Base-by-base conservation (phyloP, 1,284 basidiomycete species). In the Boletus sp. region DNA sequence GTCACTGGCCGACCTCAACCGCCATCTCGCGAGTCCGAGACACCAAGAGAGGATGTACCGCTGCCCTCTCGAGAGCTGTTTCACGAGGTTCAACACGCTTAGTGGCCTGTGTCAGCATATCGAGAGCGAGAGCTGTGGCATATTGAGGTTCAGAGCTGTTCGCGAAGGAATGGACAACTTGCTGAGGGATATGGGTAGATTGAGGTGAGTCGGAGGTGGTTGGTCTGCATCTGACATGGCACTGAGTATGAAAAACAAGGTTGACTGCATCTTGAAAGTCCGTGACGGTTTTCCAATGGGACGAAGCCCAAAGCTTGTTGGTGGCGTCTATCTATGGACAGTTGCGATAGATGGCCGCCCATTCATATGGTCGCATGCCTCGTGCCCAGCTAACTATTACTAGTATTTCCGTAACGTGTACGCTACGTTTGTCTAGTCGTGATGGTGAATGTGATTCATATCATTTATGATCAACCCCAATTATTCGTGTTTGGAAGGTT, bases 101-200 rank as follows among this genome's bases (percentile, higher is more conserved):
- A 84, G 83, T 57, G 81, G 65, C 4, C 66, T 86, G 51, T 81
- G 79, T 52, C 80, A 83, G 68, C 84, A 86, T 62, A 77, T 86
- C 17, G 84, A 86, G 74, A 86, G 83, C 65, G 80, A 80, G 68
- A 72, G 63, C 17, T 86, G 84, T 66, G 82, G 81, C 1, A 76
- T 85, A 33, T 63, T 70, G 27, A 81, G 69, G 69, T 83, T 83
- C 61, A 73, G 55, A 64, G 67, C 63, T 6, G 79, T 79, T 11
- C 74, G 74, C 54, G 68, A 71, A 5, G 69, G 74, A 1, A 76
- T 85, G 77, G 69, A 81, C 14, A 2, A 10, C 1, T 25, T 75
- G 55, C 38, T 76, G n/a, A 3, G 28, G 2, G 14, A 37, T 28
- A 61, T 74, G 49, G 19, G 23, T 23, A 48, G 56, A 47, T 51